Evolutionary conservation across 768 basidiomycete species (phyloP), one percentile per base, ranked within the genome.

Genomic region (Leccinum imitatum): DNA sequence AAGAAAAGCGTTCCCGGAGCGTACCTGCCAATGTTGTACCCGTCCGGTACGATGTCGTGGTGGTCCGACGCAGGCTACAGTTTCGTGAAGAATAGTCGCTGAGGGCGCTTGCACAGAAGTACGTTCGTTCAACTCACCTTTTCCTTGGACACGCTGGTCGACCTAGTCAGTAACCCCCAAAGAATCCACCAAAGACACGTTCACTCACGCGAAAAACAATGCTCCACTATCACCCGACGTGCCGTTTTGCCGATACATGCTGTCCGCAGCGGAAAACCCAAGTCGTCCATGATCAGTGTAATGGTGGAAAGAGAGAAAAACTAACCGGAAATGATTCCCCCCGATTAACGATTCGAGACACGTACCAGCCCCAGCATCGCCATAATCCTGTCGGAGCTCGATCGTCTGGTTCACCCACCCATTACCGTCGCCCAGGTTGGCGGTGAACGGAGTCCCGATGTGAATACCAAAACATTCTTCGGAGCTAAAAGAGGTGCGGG

Each of bases 241-340:
- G 1, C 87, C 87, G 62, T 87, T 84, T 70, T 89, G 87, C 44
- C 77, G 79, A 70, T 70, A 87, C 8, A 84, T 75, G 11, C 85
- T 63, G 19, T 23, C 3, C 44, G 17, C 9, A 41, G 41, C 41
- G 41, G 51, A 53, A 6, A 25, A 0, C 8, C 50, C 11, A 51
- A 14, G 9, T 15, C 21, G 30, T 15, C 30, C 6, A 51, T 14
- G 44, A 6, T 46, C 44, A 46, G 44, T 46, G 10, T 11, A 11
- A 1, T 11, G 44, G 19, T 4, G 25, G 4, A 19, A 11, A 19
- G n/a, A 19, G 1, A 10, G 7, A 30, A 10, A 15, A 10, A 54
- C 54, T 13, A 41, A 78, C 79, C 82, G 73, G 62, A 83, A 77
- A 63, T 83, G 82, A 63, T 81, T 78, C 0, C 82, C 82, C 2